phyloP scores from a whole-genome alignment of 2,329 filamentous ascomycete species.

The Cercospora sp. region DNA sequence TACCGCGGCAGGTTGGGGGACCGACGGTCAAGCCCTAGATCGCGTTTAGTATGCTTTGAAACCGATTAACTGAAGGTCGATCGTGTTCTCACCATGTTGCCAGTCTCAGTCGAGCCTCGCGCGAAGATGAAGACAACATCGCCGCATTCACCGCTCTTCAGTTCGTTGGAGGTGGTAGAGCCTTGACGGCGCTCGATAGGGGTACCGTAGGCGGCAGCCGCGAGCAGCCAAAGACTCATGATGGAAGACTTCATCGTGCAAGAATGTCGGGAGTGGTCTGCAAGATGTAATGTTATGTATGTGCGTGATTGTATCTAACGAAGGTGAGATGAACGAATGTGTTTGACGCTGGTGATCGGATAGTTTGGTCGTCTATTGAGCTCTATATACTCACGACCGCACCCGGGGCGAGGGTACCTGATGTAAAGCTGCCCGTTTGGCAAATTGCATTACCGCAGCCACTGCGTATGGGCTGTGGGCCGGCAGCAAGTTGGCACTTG shows the following conservation, averaged over 20 bases:
- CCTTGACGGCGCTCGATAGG: conserved; percentile 18
- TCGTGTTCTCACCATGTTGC: conserved; percentile 49
- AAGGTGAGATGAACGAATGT: conserved; percentile 10
- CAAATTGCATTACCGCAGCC: not conserved
- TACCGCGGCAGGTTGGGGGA: conserved; percentile 32
- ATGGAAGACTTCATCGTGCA: conserved; percentile 12
- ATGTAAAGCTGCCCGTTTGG: not conserved
- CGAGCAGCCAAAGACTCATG: conserved; percentile 21
- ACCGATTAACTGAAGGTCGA: not conserved
- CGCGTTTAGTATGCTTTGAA: not conserved
- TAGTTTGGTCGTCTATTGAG: not conserved
- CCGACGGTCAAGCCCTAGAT: conserved; percentile 29
- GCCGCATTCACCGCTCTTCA: conserved; percentile 43
- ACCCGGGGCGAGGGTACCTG: not conserved
- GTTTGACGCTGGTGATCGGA: not conserved
- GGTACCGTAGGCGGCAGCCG: conserved; percentile 12
- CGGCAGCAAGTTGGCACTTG: not conserved
- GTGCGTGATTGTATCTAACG: not conserved
- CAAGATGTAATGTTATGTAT: not conserved
- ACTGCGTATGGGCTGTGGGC: not conserved
- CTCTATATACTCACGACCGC: not conserved
- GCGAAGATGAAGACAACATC: conserved; percentile 58
- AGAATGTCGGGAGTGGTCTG: not conserved
- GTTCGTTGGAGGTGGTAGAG: conserved; percentile 28
- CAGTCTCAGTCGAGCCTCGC: conserved; percentile 56